phyloP scores from a whole-genome alignment of 2,329 filamentous ascomycete species.

The Aspergillus sp. region DNA sequence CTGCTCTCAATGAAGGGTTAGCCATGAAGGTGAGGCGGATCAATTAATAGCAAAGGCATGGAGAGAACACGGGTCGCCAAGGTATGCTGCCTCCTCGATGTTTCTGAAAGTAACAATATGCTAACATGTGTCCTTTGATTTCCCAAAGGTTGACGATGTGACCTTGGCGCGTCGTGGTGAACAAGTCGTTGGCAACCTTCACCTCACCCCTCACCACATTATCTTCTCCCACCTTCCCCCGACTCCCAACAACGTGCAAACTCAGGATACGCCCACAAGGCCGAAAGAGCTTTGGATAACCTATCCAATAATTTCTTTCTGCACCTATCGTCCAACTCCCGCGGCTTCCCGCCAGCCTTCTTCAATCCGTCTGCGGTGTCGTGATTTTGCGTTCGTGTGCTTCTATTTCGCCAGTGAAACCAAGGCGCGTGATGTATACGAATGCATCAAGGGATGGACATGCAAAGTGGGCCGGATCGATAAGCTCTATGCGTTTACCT shows the following conservation, averaged over 20 bases:
- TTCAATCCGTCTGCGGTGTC: conserved; percentile 81
- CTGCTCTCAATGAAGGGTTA: conserved; percentile 5
- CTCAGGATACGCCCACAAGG: conserved; percentile 43
- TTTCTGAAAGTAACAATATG: not conserved
- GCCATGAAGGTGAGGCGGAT: conserved; percentile 35
- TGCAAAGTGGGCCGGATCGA: conserved; percentile 82
- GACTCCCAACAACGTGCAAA: conserved; percentile 37
- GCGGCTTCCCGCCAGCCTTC: conserved; percentile 69
- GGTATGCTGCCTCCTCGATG: conserved; percentile 25
- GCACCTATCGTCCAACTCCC: conserved; percentile 73
- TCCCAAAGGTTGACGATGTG: conserved; percentile 53
- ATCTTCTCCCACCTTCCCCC: conserved; percentile 61
- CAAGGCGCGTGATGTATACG: conserved; percentile 79
- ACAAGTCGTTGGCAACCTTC: conserved; percentile 59
- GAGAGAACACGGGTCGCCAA: conserved; percentile 47
- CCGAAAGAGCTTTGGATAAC: conserved; percentile 85
- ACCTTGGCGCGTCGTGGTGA: conserved; percentile 58
- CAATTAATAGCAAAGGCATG: conserved; percentile 39
- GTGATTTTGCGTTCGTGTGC: conserved; percentile 91
- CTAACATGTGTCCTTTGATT: not conserved
- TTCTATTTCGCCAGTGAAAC: conserved; percentile 79
- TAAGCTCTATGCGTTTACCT: conserved; percentile 87
- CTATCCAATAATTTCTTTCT: conserved; percentile 85
- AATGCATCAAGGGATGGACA: conserved; percentile 76
- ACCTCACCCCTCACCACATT: conserved; percentile 63